Percentiles rank a stretch among this genome's conserved stretches.
Conservation (phyloP, 495 filamentous ascomycete genomes). For the Penicillium soppii region DNA sequence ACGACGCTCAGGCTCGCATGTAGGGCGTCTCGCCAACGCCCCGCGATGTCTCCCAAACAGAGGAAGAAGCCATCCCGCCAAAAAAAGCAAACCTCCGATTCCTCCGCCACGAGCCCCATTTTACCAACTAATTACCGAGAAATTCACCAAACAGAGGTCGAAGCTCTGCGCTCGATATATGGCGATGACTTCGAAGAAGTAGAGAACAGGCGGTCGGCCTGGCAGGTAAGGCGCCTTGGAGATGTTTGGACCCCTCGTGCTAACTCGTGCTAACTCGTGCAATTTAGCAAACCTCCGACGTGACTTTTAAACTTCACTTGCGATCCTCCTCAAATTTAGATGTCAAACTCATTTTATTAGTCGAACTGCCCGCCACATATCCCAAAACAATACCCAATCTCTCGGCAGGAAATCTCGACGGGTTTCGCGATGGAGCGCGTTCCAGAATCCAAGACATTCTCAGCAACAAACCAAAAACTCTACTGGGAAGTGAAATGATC, state of each 20-base stretch:
- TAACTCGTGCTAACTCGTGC: neutral
- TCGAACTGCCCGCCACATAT: slow-evolving; percentile 86
- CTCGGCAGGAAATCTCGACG: slow-evolving; percentile 60
- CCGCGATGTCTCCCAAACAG: slow-evolving; percentile 53
- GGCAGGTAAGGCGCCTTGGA: slow-evolving; percentile 63
- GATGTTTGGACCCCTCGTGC: neutral
- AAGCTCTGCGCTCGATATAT: slow-evolving; percentile 86
- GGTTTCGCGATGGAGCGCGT: slow-evolving; percentile 61
- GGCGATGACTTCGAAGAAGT: slow-evolving; percentile 84
- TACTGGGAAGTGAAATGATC: slow-evolving; percentile 85
- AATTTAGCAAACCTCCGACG: slow-evolving; percentile 67
- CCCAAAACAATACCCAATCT: slow-evolving; percentile 82
- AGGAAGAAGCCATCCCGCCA: slow-evolving; percentile 39
- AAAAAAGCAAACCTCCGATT: slow-evolving; percentile 34
- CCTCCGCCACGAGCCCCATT: slow-evolving; percentile 27
- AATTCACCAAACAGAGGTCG: slow-evolving; percentile 82
- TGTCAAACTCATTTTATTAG: slow-evolving; percentile 58
- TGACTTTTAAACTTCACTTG: slow-evolving; percentile 75
- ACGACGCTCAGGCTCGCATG: slow-evolving; percentile 18
- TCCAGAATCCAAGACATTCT: slow-evolving; percentile 69
- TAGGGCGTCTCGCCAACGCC: slow-evolving; percentile 39
- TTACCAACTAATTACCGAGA: slow-evolving; percentile 70
- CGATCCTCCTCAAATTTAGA: slow-evolving; percentile 70
- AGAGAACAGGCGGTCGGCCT: slow-evolving; percentile 69
- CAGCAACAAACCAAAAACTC: slow-evolving; percentile 64